Conservation (phyloP, 2,329 filamentous ascomycete species). For the Bertia moriformis region DNA sequence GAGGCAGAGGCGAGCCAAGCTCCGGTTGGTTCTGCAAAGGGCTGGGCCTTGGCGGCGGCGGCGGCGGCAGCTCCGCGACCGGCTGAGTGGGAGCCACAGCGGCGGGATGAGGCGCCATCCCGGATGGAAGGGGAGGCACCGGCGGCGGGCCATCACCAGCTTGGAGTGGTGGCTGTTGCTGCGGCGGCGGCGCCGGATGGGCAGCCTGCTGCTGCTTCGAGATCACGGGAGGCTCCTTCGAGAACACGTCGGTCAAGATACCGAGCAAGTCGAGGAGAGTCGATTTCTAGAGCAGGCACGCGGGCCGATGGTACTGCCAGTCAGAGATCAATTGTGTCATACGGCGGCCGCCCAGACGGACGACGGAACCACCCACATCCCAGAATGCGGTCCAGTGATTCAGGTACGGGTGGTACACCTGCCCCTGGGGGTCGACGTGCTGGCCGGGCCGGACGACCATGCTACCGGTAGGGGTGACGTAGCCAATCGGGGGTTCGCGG, state of each 20-base stretch:
- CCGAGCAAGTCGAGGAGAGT: constrained; percentile 69
- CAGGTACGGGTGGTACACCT: constrained; percentile 89
- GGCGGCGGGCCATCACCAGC: constrained; percentile 33
- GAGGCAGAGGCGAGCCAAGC: too few species aligned
- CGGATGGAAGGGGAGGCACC: constrained; percentile 12
- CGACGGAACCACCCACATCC: constrained; percentile 68
- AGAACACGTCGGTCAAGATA: constrained; percentile 74
- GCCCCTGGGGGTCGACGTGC: constrained; percentile 84
- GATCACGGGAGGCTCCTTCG: constrained; percentile 85
- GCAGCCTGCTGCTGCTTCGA: constrained; percentile 44
- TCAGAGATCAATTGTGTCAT: background rate
- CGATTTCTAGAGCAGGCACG: constrained; percentile 50
- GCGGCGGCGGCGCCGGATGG: constrained; percentile 11
- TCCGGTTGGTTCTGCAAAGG: too few species aligned
- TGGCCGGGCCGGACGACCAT: constrained; percentile 88
- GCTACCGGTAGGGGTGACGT: constrained; percentile 73
- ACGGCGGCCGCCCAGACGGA: background rate
- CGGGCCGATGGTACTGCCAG: constrained; percentile 4
- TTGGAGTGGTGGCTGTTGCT: constrained; percentile 13
- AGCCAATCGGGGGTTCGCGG: constrained; percentile 68
- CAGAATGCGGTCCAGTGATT: constrained; percentile 78
- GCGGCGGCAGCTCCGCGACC: too few species aligned
- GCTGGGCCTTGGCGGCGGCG: background rate
- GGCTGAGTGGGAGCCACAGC: too few species aligned
- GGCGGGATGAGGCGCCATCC: too few species aligned